These are phyloP conservation scores for Geranium incanum DNA, from an alignment of 441 rosid genomes.

Conservation along the genomic window DNA sequence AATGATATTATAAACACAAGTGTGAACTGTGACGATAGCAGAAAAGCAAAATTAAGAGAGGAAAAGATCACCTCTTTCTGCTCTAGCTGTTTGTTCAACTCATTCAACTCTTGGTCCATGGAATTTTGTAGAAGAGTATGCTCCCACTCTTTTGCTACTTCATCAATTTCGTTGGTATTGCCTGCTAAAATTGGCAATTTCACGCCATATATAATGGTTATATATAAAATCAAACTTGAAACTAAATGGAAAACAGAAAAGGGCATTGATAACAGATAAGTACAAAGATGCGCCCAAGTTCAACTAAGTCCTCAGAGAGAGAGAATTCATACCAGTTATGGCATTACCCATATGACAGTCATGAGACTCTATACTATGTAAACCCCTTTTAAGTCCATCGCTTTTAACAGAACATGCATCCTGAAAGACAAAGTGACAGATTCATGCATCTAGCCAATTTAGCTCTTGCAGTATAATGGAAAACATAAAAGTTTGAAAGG, in stretches of 20 bases:
- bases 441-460: conserved; percentile 13
- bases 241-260: not conserved
- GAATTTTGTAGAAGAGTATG: conserved; percentile 81
- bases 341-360: conserved; percentile 79
- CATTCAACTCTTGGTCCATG: conserved; percentile 90
- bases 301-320: conserved; percentile 7
- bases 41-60: not conserved
- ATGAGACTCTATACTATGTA: conserved; percentile 66
- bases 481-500: conserved; percentile 12
- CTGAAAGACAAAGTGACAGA: conserved; percentile 30
- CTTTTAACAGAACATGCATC: conserved; percentile 57
- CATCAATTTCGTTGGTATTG: conserved; percentile 73
- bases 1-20: not conserved
- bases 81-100: conserved; percentile 78
- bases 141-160: conserved; percentile 94
- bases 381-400: conserved; percentile 76
- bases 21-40: too few relatives aligned
- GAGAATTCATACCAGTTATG: conserved; percentile 40
- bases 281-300: not conserved
- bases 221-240: conserved; percentile 8
- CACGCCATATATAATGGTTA: conserved; percentile 12
- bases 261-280: not conserved
- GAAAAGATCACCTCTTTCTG: conserved; percentile 74
- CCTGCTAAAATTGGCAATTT: conserved; percentile 32
- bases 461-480: conserved; percentile 6